Conservation (phyloP, 202 grass and related monocot genomes). For the Zoysia matrella region DNA sequence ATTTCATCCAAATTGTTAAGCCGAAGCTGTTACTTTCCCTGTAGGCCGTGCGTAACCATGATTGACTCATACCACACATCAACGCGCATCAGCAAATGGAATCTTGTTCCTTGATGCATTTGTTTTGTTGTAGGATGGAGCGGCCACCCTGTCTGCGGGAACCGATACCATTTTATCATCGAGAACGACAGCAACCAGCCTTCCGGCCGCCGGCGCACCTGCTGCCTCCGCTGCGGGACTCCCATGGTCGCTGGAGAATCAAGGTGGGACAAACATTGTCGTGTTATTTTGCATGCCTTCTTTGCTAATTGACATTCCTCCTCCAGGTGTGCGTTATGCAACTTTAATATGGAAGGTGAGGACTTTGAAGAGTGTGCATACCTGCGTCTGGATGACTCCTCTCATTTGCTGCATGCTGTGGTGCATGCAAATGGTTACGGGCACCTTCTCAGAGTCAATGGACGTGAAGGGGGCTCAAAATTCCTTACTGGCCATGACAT, state of each 20-base stretch:
- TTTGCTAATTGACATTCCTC: conserved; percentile 24
- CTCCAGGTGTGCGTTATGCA: conserved; percentile 79
- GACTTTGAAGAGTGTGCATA: neutral
- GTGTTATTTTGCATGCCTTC: neutral
- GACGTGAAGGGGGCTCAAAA: no score
- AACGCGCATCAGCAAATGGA: conserved; percentile 9
- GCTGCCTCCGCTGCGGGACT: conserved; percentile 32
- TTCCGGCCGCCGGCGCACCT: no score
- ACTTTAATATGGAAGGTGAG: conserved; percentile 66
- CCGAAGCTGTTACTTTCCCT: conserved; percentile 37
- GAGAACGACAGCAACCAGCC: no score
- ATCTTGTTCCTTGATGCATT: conserved; percentile 36
- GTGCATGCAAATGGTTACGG: no score
- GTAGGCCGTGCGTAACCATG: neutral
- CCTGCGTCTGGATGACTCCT: no score
- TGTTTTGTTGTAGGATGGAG: conserved; percentile 81
- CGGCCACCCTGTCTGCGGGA: conserved; percentile 62
- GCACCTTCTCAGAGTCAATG: no score
- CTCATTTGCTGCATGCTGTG: no score
- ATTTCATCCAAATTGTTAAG: conserved; percentile 8
- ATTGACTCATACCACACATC: conserved; percentile 25
- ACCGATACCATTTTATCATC: no score
- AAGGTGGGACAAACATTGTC: conserved; percentile 59
- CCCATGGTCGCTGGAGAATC: conserved; percentile 64
- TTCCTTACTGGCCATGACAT: no score